Evolutionary conservation across 192 early-diverging fungal species (phyloP).

Genomic region (Backusella macrospora): DNA sequence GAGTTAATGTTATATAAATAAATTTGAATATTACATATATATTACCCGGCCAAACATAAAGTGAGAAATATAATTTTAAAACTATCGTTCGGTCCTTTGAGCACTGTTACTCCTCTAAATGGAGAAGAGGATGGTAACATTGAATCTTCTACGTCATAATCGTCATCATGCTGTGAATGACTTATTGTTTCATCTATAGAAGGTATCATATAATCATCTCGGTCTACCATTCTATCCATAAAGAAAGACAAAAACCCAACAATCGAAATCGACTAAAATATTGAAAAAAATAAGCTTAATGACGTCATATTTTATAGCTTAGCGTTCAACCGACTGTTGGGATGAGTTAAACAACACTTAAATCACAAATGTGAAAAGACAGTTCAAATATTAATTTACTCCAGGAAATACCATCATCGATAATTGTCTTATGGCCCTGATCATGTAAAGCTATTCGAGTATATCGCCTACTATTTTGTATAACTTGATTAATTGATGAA

Average conservation of each 20-base stretch:
- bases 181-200: neutral
- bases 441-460: constrained; percentile 48
- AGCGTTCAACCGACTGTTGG: too few relatives aligned
- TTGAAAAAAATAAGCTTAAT: neutral
- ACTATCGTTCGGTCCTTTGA: constrained; percentile 45
- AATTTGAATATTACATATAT: neutral
- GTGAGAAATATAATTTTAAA: constrained; percentile 57
- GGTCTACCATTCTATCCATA: neutral
- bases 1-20: neutral
- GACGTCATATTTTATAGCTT: constrained; percentile 5
- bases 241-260: neutral
- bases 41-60: constrained; percentile 55
- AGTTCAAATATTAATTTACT: too few relatives aligned
- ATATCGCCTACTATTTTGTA: constrained; percentile 53
- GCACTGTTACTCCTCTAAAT: constrained; percentile 19
- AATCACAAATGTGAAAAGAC: too few relatives aligned
- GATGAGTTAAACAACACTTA: too few relatives aligned
- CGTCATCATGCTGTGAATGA: neutral
- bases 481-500: constrained; percentile 28
- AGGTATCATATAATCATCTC: neutral
- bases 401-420: constrained; percentile 22
- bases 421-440: constrained; percentile 33
- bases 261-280: neutral
- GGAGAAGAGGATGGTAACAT: neutral
- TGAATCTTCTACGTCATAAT: neutral